Base-by-base conservation (phyloP, 1,139 yeast species). In the Lodderomyces theae region DNA sequence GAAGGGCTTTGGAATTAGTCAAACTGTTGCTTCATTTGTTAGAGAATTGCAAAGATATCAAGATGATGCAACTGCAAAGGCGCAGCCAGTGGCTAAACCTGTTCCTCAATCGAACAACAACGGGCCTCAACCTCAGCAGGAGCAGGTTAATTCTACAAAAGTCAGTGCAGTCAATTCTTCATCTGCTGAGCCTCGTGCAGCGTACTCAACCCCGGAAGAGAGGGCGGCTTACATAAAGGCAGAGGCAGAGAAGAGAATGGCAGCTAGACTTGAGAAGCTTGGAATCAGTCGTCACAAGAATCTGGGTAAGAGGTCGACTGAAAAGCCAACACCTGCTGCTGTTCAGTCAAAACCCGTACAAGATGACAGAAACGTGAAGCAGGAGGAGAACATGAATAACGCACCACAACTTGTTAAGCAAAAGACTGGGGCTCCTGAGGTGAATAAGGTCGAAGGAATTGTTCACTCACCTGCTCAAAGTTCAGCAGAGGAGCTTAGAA, bases 191-290 rank as follows among this genome's bases (percentile, higher is more conserved):
- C 29, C 39, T 19, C 29, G 32, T 26, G 30, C 39, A 35, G 34
- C 26, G 8, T 69, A 66, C 50, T 59, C 51, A 16, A 64, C 69
- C 12, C 73, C 75, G 8, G 86, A 79, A 51, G 95, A 87, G 43
- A 74, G 96, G 50, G 77, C 94, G 6, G 90, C 90, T 5, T 81
- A 82, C 51, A 83, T 89, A 45, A 88, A 87, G 57, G 96, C 92
- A 10, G 95, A 87, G 54, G 97, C 97, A 0, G 87, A 86, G 52
- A 80, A 84, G 61, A 78, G 88, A 55, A 89, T 90, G 95, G 83
- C 81, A 48, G 97, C 89, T 54, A 73, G 94, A 52, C 72, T 89
- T 57, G 96, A 96, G 1, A 86, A 85, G 49, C 73, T 90, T 44
- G 97, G 97, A 1, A 79, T 87, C 40, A 45, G 51, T 33, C 43